Evolutionary conservation across 306 rosid species (phyloP).

Genomic region (Cicer bijugum): DNA sequence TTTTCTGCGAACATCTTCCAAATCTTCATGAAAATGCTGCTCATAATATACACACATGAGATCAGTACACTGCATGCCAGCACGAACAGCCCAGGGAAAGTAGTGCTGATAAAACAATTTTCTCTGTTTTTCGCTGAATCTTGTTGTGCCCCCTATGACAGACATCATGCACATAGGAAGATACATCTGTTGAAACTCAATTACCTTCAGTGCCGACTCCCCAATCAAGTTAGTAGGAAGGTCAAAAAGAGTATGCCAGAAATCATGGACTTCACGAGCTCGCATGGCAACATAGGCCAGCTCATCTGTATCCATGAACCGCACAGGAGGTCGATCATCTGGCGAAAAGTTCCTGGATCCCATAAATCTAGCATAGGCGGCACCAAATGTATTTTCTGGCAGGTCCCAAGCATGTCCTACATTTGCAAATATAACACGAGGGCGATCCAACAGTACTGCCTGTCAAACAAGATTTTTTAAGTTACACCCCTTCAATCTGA

Average conservation of each 20-base stretch:
- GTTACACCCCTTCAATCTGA: background rate
- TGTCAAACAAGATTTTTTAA: constrained; percentile 35
- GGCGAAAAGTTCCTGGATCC: constrained; percentile 96
- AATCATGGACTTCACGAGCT: constrained; percentile 94
- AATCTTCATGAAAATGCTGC: constrained; percentile 78
- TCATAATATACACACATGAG: constrained; percentile 91
- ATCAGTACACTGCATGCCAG: constrained; percentile 80
- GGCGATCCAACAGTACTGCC: constrained; percentile 73
- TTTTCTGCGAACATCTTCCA: constrained; percentile 76
- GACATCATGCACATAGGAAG: constrained; percentile 86
- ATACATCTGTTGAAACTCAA: constrained; percentile 85
- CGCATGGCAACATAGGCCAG: constrained; percentile 83
- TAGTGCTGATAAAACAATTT: constrained; percentile 79
- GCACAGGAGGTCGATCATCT: constrained; percentile 89
- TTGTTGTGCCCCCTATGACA: constrained; percentile 71
- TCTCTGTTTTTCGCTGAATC: constrained; percentile 81
- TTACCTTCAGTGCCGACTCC: constrained; percentile 85
- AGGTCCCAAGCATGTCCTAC: constrained; percentile 91
- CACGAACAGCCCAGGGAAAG: constrained; percentile 87
- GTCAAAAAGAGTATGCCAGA: constrained; percentile 89
- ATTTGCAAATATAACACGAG: constrained; percentile 70
- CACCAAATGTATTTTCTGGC: constrained; percentile 81
- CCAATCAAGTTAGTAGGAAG: constrained; percentile 94
- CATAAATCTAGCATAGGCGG: constrained; percentile 92
- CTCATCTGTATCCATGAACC: constrained; percentile 88